Evolutionary conservation across 768 basidiomycete species (phyloP), one percentile per base, ranked within the genome.

Genomic region (Naganishia vishniacii): DNA sequence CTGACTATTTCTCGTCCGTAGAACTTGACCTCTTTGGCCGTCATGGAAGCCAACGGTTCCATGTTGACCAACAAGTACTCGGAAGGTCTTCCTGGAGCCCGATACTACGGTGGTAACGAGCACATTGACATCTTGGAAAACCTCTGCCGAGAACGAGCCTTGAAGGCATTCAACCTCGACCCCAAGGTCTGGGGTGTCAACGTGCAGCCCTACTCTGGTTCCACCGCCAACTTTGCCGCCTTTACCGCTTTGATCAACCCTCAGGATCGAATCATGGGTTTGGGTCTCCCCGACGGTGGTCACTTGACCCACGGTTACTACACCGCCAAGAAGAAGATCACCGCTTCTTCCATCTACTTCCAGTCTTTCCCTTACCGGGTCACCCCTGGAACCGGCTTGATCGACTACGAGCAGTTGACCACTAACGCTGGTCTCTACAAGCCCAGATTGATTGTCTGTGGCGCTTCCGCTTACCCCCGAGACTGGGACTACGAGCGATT

Each of bases 41-140:
- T 89, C 59, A 93, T 98, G 88, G 89, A 98, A 80, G 94, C 93
- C 68, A 97, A 97, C 80, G 95, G 95, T 53, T 97, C 94, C 61
- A 93, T 99, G 77, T 79, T 98, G 76, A 97, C 94, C 77, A 95
- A 95, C 85, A 98, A 97, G 81, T 95, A 95, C 83, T 98, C 95
- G 23, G 95, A 98, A 80, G 95, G 95, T 82, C 89, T 98, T 49
- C 95, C 95, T n/a, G 85, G 84, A 61, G 93, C 92, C 47, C 87
- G 93, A 64, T 95, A 95, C 81, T 97, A 94, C 71, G 92, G 91
- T 72, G 94, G 94, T 64, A 99, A 98, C 81, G 95, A 98, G 77
- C 88, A 88, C 81, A 88, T 97, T 70, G 95, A 98, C 75, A 90
- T 95, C 76, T 88, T 99, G 73, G 95, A 98, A 80, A 79, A 84